Percentiles rank a stretch among this genome's conserved stretches.
Evolutionary conservation across 2,329 filamentous ascomycete genomes (phyloP).

Genomic region (Epichloe gansuensis): DNA sequence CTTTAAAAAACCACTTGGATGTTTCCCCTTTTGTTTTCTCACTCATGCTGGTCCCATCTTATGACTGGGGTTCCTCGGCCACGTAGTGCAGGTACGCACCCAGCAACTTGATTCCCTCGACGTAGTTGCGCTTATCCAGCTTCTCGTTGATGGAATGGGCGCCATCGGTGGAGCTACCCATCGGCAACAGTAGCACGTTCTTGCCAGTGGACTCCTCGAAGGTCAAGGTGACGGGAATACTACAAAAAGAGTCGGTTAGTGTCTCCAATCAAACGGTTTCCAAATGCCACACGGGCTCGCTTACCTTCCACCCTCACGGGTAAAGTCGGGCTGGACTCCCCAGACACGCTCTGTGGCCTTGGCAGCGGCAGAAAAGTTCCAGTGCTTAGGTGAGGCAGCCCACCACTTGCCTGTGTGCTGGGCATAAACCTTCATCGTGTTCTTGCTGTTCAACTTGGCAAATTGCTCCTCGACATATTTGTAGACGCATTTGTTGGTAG

Average conservation of each 20-base stretch:
- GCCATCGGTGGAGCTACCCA: slow-evolving; percentile 94
- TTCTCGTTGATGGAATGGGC: slow-evolving; percentile 99
- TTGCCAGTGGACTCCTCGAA: slow-evolving; percentile 97
- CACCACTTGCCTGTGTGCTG: slow-evolving; percentile 97
- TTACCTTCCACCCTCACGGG: slow-evolving; percentile 82
- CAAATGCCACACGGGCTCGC: slow-evolving; percentile 13
- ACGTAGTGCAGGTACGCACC: slow-evolving; percentile 95
- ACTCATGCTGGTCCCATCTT: slow-evolving; percentile 5
- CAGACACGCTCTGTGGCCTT: slow-evolving; percentile 97
- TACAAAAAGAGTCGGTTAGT: slow-evolving; percentile 20
- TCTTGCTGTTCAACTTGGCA: slow-evolving; percentile 81
- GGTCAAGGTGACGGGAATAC: slow-evolving; percentile 90
- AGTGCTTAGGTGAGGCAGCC: slow-evolving; percentile 94
- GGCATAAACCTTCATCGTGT: slow-evolving; percentile 67
- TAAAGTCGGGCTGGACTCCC: slow-evolving; percentile 87
- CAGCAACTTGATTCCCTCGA: slow-evolving; percentile 91
- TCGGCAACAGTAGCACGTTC: slow-evolving; percentile 88
- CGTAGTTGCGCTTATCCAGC: slow-evolving; percentile 92
- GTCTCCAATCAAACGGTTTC: background rate
- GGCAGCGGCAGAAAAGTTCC: slow-evolving; percentile 90
- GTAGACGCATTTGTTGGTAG: slow-evolving; percentile 75
- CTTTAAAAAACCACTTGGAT: background rate
- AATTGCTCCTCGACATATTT: slow-evolving; percentile 76
- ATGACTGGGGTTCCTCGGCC: slow-evolving; percentile 62
- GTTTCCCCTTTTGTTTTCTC: background rate